A percentile compares a stretch with the other conserved stretches of the same genome.
Evolutionary conservation across 2,329 filamentous ascomycete genomes (phyloP).

Genomic region (Pseudogymnoascus destructans): DNA sequence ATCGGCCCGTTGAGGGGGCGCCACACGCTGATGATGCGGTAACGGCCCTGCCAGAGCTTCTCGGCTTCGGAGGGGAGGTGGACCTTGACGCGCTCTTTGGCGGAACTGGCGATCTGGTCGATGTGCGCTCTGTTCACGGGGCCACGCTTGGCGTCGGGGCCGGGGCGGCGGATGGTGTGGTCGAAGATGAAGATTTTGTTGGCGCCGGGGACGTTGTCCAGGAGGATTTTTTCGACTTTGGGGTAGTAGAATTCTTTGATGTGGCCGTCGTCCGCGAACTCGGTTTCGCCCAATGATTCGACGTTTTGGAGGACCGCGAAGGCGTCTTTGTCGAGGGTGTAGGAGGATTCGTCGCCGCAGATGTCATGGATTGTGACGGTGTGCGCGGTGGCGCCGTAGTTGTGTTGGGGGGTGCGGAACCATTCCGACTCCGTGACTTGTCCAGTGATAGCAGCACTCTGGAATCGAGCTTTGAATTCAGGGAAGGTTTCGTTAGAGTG

Average conservation of each 20-base stretch:
- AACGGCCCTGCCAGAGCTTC: conserved; percentile 50
- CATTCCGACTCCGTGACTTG: no score
- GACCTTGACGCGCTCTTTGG: conserved; percentile 56
- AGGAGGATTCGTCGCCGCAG: conserved; percentile 54
- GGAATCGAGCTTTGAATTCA: no score
- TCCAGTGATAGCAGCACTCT: no score
- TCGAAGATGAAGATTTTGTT: conserved; percentile 65
- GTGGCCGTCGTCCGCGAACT: conserved; percentile 55
- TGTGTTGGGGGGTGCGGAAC: conserved; percentile 21
- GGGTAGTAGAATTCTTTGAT: conserved; percentile 70
- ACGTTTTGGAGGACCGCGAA: conserved; percentile 54
- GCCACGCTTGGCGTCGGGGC: conserved; percentile 43
- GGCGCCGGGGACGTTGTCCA: conserved; percentile 52
- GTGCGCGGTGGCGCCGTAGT: conserved; percentile 22
- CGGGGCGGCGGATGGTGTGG: conserved; percentile 67
- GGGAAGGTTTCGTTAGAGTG: no score
- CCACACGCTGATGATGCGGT: conserved; percentile 84
- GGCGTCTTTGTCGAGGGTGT: conserved; percentile 58
- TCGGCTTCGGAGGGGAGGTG: conserved; percentile 52
- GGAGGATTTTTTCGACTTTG: conserved; percentile 61
- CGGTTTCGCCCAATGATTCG: conserved; percentile 40
- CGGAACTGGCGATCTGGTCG: conserved; percentile 62
- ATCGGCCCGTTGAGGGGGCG: conserved; percentile 25
- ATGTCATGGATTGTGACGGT: conserved; percentile 50
- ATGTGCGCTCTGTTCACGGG: conserved; percentile 69